These are phyloP conservation scores for Heterobasidion parviporum DNA, from an alignment of 1,284 basidiomycete genomes.

Conservation along the genomic window DNA sequence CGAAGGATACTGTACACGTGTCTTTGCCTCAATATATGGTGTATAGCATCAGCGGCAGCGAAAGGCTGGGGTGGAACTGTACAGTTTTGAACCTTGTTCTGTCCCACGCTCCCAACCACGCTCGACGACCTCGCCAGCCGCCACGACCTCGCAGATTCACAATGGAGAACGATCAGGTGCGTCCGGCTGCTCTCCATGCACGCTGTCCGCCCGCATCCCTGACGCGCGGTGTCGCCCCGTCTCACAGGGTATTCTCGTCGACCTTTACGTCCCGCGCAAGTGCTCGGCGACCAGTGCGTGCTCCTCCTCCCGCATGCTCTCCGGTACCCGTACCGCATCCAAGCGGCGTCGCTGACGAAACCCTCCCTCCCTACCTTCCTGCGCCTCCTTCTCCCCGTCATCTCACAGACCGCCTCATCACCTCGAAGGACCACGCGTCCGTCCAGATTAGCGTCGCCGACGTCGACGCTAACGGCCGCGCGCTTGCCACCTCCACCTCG, in stretches of 20 bases:
- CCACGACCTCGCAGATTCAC: constrained; percentile 2
- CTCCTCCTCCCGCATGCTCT: neutral
- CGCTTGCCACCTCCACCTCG: constrained; percentile 80
- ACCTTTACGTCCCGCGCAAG: constrained; percentile 99
- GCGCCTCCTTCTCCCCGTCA: constrained; percentile 12
- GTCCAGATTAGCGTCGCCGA: constrained; percentile 95
- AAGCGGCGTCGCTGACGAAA: neutral
- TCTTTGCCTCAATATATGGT: neutral
- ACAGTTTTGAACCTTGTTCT: constrained; percentile 3
- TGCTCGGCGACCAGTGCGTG: constrained; percentile 90
- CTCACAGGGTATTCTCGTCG: constrained; percentile 91
- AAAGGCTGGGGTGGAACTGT: constrained; percentile 1
- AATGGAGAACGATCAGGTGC: constrained; percentile 12
- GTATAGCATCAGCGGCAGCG: neutral
- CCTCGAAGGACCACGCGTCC: constrained; percentile 98
- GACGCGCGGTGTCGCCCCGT: neutral
- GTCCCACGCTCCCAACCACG: constrained; percentile 5
- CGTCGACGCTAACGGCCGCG: constrained; percentile 90
- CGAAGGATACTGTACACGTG: neutral
- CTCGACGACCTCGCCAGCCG: neutral
- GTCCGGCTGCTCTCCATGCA: neutral
- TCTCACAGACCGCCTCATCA: constrained; percentile 81
- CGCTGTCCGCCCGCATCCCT: neutral
- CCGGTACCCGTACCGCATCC: neutral
- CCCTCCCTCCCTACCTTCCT: neutral